Conservation (phyloP, 2,329 filamentous ascomycete species). For the Paecilomyces sp. region DNA sequence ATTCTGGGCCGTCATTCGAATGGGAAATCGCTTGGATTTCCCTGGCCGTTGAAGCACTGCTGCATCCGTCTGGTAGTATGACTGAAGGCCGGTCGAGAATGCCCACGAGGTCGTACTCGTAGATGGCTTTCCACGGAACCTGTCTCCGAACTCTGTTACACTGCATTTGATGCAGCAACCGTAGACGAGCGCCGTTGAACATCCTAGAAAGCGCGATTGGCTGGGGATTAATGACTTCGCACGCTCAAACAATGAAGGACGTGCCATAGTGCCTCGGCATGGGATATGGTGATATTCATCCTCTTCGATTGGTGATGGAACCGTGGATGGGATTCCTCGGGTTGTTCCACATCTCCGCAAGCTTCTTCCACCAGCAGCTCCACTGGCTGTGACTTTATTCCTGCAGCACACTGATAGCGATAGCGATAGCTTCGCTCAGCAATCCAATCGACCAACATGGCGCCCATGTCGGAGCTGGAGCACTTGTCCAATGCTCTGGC, state of each 20-base stretch:
- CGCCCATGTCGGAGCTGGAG: conserved; percentile 19
- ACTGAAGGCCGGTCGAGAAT: background rate
- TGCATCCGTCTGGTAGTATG: background rate
- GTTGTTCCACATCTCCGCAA: background rate
- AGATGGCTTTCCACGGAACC: background rate
- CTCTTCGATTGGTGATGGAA: background rate
- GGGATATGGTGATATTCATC: background rate
- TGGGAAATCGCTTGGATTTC: background rate
- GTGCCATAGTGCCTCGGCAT: background rate
- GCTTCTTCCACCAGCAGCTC: background rate
- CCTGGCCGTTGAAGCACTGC: background rate
- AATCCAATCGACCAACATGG: conserved; percentile 13
- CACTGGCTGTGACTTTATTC: conserved; percentile 5
- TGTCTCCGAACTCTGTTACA: background rate
- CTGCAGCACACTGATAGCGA: conserved; percentile 5
- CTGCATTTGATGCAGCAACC: background rate
- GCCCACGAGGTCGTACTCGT: background rate
- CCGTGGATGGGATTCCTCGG: background rate
- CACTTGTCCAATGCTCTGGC: conserved; percentile 39
- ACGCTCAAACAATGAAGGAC: background rate
- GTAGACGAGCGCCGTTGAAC: background rate
- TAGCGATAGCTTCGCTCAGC: background rate
- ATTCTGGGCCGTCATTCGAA: background rate
- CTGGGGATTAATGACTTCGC: background rate
- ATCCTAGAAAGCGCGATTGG: background rate